Evolutionary conservation across 352 stramenopile genomes (phyloP).

Genomic region (Phytophthora pini): DNA sequence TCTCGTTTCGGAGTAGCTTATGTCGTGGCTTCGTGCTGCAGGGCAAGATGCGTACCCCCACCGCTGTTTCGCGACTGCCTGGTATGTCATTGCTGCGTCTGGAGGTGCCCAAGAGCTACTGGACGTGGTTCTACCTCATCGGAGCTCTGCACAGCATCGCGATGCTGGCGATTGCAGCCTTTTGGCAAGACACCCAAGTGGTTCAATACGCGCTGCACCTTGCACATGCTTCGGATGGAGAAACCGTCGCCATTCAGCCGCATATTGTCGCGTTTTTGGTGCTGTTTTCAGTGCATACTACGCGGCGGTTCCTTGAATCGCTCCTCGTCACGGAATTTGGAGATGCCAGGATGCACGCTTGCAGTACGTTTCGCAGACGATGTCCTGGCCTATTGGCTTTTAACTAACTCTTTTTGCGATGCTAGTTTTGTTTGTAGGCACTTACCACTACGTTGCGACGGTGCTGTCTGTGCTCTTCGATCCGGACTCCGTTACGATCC

Average conservation of each 20-base stretch:
- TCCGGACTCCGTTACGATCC: slow-evolving; percentile 21
- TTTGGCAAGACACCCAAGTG: slow-evolving; percentile 38
- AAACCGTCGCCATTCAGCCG: slow-evolving; percentile 38
- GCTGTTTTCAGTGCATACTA: slow-evolving; percentile 62
- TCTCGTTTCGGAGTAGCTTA: slow-evolving; percentile 46
- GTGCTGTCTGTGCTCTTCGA: slow-evolving; percentile 58
- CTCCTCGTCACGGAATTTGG: slow-evolving; percentile 74
- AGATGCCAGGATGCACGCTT: slow-evolving; percentile 64
- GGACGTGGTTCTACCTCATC: slow-evolving; percentile 80
- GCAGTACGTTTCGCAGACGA: slow-evolving; percentile 29
- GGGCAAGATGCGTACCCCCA: slow-evolving; percentile 45
- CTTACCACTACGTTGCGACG: slow-evolving; percentile 68
- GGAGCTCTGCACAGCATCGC: slow-evolving; percentile 56
- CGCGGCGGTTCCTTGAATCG: slow-evolving; percentile 64
- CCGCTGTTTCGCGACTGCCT: slow-evolving; percentile 34
- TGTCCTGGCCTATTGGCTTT: no score
- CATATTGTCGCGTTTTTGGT: slow-evolving; percentile 53
- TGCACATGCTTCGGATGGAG: slow-evolving; percentile 31
- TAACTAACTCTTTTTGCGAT: slow-evolving; percentile 1
- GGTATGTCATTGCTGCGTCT: slow-evolving; percentile 38
- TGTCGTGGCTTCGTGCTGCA: slow-evolving; percentile 50
- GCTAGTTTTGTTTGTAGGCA: slow-evolving; percentile 59
- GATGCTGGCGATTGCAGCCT: slow-evolving; percentile 35
- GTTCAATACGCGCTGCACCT: slow-evolving; percentile 44
- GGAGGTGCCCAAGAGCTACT: slow-evolving; percentile 63